These are phyloP conservation scores for Straminergon stramineum DNA, from an alignment of 225 moss, liverwort and hornwort genomes.

Conservation along the genomic window DNA sequence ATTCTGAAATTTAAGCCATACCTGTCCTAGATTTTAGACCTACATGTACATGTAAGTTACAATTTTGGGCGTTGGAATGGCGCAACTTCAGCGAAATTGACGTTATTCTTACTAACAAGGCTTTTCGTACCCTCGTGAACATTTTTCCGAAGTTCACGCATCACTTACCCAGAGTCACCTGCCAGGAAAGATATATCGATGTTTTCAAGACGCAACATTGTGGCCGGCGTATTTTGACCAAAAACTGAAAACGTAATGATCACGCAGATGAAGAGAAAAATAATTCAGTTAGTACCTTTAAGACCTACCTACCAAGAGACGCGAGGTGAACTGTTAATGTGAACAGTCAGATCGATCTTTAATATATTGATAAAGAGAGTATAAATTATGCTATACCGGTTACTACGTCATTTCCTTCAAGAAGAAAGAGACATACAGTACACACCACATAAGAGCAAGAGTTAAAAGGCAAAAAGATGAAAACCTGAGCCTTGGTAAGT, in stretches of 20 bases:
- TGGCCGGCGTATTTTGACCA: neutral
- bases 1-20: no score
- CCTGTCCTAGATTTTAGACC: no score
- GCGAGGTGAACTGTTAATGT: neutral
- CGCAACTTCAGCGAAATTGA: no score
- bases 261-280: neutral
- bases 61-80: no score
- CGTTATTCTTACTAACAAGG: neutral
- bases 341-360: neutral
- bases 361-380: neutral
- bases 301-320: neutral
- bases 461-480: neutral
- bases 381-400: neutral
- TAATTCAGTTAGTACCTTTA: neutral
- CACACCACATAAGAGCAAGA: neutral
- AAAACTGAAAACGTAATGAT: neutral
- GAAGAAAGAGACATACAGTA: neutral
- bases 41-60: no score
- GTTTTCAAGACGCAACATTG: neutral
- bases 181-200: neutral
- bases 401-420: neutral
- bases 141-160: neutral
- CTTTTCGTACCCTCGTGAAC: neutral
- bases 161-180: neutral
- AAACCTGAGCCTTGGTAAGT: conserved; percentile 56